These are phyloP conservation scores for Ceratocystis alfenasii DNA, from an alignment of 2,329 filamentous ascomycete species.

Conservation along the genomic window DNA sequence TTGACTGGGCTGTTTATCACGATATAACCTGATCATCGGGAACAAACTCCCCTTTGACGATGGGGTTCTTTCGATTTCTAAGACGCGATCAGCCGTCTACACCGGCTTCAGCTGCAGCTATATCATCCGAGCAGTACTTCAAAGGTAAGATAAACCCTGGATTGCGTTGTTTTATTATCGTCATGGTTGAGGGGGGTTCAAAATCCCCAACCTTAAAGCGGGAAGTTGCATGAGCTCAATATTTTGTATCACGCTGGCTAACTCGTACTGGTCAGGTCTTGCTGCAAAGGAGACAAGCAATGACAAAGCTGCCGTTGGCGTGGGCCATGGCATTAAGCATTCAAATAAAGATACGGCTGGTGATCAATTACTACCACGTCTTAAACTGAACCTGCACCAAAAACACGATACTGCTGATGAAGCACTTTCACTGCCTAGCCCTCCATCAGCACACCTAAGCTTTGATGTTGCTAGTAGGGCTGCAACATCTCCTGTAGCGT, in stretches of 20 bases:
- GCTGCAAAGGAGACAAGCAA: conserved; percentile 16
- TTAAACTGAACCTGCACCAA: conserved; percentile 16
- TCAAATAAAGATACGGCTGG: not conserved
- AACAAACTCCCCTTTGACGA: not conserved
- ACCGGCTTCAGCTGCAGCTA: conserved; percentile 19
- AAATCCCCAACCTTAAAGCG: not conserved
- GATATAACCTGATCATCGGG: not conserved
- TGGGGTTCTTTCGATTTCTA: conserved; percentile 21
- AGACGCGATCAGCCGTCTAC: conserved; percentile 20
- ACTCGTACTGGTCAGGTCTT: conserved; percentile 10
- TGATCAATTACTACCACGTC: conserved; percentile 6
- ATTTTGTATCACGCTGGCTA: not conserved
- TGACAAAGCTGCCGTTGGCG: not conserved
- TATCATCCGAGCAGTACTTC: conserved; percentile 22
- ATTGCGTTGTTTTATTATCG: not conserved
- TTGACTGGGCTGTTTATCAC: not conserved
- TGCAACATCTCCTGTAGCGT: not conserved
- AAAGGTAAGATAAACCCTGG: conserved; percentile 15
- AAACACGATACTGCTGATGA: not conserved
- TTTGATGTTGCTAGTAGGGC: conserved; percentile 13
- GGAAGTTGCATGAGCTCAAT: not conserved
- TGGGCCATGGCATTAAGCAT: not conserved
- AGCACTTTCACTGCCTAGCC: conserved; percentile 11
- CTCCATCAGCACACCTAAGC: not conserved
- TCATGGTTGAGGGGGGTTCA: not conserved